A percentile compares a stretch with the other conserved stretches of the same genome.
These are phyloP conservation scores for Rostrohypoxylon terebratum DNA, from an alignment of 495 filamentous ascomycete genomes.

Conservation along the genomic window DNA sequence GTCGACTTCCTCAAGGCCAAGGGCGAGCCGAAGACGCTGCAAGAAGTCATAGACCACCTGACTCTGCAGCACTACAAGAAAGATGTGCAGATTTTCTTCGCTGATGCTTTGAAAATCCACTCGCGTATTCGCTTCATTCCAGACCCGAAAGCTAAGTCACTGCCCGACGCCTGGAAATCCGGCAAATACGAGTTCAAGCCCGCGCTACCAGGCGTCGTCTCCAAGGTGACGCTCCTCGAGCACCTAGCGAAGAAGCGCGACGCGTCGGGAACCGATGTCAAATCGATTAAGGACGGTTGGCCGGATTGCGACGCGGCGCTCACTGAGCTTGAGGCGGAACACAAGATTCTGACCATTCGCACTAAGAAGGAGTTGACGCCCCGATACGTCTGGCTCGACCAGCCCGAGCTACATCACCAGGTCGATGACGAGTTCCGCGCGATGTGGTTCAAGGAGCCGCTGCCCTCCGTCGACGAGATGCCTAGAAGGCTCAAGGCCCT, in stretches of 20 bases:
- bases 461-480: slow-evolving; percentile 80
- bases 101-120: slow-evolving; percentile 66
- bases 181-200: slow-evolving; percentile 84
- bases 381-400: slow-evolving; percentile 88
- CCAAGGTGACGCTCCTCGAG: slow-evolving; percentile 76
- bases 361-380: slow-evolving; percentile 93
- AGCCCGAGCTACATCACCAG: slow-evolving; percentile 76
- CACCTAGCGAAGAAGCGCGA: slow-evolving; percentile 84
- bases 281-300: slow-evolving; percentile 96
- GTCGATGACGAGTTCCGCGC: slow-evolving; percentile 84
- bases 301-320: slow-evolving; percentile 81
- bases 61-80: slow-evolving; percentile 67
- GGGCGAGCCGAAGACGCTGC: slow-evolving; percentile 73
- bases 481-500: slow-evolving; percentile 77
- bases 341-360: slow-evolving; percentile 83
- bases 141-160: slow-evolving; percentile 64
- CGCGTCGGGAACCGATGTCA: slow-evolving; percentile 82
- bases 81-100: slow-evolving; percentile 55
- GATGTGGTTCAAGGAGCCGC: slow-evolving; percentile 83
- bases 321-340: slow-evolving; percentile 77
- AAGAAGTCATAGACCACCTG: slow-evolving; percentile 81
- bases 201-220: slow-evolving; percentile 79
- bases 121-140: slow-evolving; percentile 78
- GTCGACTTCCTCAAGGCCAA: slow-evolving; percentile 87
- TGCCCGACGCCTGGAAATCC: slow-evolving; percentile 57